Base-by-base conservation (phyloP, 768 basidiomycete genomes). In the Phaffia tasmanica region DNA sequence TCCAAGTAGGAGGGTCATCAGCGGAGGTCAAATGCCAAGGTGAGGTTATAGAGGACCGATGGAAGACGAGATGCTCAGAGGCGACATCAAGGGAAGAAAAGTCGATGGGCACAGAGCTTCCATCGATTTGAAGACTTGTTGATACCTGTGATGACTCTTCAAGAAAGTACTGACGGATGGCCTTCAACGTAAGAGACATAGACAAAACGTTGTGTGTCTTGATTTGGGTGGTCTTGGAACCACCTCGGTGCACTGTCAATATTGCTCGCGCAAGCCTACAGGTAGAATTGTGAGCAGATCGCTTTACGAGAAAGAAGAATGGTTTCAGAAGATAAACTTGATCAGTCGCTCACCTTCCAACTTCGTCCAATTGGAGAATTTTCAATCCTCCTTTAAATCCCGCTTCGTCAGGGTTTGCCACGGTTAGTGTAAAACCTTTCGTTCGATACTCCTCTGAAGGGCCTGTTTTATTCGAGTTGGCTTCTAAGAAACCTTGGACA, bases 321-420 rank as follows among this genome's bases (percentile, higher is more conserved):
- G 14, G 58, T 25, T 25, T 1, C 2, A 30, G 11, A 16, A 46
- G 15, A n/a, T 8, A 16, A 47, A 35, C 30, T 35, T 35, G 11
- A 7, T n/a, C 56, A 30, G 56, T 18, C 3, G 46, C 81, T 60
- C 65, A 87, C 88, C 86, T 79, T 57, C 90, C 90, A 46, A 87
- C 86, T n/a, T 80, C 75, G 1, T 72, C 70, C 53, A 89, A 74
- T 42, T 79, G 78, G 46, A 83, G 77, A 53, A 93, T 82, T 59
- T 77, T 81, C 79, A 84, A 87, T 2, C 89, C 89, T 72, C 84
- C 80, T 63, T 89, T 74, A 1, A 86, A 79, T 0, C 87, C 88
- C 65, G 80, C 82, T 72, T 89, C 87, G 1, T 78, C 72, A 0
- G 90, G 88, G 42, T 81, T 79, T 1, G 84, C 81, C 6, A 86